These are phyloP conservation scores for Alternaria sp. DNA, from an alignment of 2,329 filamentous ascomycete species.

Conservation along the genomic window DNA sequence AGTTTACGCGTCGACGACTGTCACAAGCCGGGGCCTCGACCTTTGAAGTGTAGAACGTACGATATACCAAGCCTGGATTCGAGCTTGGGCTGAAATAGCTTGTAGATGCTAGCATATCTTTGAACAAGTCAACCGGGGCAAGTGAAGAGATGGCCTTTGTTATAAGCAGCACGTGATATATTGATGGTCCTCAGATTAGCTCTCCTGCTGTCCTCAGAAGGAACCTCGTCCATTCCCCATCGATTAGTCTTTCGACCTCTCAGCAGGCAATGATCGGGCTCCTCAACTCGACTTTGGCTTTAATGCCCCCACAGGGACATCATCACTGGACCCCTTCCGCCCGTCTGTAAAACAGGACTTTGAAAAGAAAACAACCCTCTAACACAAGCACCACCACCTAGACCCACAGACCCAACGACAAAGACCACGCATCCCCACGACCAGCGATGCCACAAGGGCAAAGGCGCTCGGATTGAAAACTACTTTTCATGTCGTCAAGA, in stretches of 20 bases:
- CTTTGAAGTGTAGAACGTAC: not conserved
- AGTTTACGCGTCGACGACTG: not conserved
- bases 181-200: constrained; percentile 44
- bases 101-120: not conserved
- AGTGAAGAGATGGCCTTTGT: not conserved
- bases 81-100: not conserved
- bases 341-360: constrained; percentile 19
- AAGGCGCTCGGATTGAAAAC: constrained; percentile 48
- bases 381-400: constrained; percentile 16
- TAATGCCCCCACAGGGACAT: constrained; percentile 41
- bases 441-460: constrained; percentile 16
- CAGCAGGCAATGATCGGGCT: constrained; percentile 26
- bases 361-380: constrained; percentile 11
- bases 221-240: constrained; percentile 28
- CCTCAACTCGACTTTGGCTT: constrained; percentile 45
- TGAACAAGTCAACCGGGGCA: not conserved
- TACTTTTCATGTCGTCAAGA: constrained; percentile 37
- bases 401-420: constrained; percentile 28
- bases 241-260: constrained; percentile 15
- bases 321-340: constrained; percentile 39
- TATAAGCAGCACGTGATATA: constrained; percentile 2
- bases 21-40: not conserved
- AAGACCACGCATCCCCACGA: constrained; percentile 35
- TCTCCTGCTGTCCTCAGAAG: constrained; percentile 44
- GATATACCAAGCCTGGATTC: not conserved